Percentiles rank a stretch among this genome's conserved stretches.
Conservation (phyloP, 139 green algal species). For the Closterium sp. region DNA sequence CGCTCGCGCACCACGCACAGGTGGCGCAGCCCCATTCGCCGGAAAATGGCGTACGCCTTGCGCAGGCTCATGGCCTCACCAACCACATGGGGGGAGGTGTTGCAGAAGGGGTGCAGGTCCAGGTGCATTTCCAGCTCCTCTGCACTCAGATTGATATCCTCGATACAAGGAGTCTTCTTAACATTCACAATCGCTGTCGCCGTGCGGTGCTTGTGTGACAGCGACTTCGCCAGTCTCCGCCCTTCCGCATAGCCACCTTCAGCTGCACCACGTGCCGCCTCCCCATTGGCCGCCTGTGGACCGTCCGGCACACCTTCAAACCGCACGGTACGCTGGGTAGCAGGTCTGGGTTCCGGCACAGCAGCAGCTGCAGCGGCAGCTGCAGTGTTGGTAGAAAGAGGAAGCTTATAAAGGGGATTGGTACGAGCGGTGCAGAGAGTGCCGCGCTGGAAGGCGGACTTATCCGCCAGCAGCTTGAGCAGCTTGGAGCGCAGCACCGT, state of each 20-base stretch:
- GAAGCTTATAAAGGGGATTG: neutral
- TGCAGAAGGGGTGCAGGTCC: slow-evolving; percentile 30
- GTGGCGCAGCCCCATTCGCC: slow-evolving; percentile 81
- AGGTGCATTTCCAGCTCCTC: slow-evolving; percentile 36
- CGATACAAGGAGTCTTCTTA: neutral
- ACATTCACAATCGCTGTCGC: neutral
- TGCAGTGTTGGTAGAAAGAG: neutral
- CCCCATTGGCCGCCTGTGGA: neutral
- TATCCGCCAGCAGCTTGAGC: slow-evolving; percentile 43
- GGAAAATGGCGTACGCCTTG: slow-evolving; percentile 67
- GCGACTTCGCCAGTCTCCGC: neutral
- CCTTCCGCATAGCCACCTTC: neutral
- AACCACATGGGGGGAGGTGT: slow-evolving; percentile 33
- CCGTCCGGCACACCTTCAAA: neutral
- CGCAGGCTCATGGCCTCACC: slow-evolving; percentile 30
- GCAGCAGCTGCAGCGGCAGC: no score
- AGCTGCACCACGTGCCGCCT: neutral
- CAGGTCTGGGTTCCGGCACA: neutral
- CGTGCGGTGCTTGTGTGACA: neutral
- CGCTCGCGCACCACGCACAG: slow-evolving; percentile 78
- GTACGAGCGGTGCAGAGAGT: neutral
- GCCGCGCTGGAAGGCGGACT: neutral
- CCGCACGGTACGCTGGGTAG: neutral
- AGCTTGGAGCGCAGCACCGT: slow-evolving; percentile 28
- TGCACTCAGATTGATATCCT: slow-evolving; percentile 13